Base-by-base conservation (phyloP, 78 protist genomes). In the Tieghemostelium lacteum region DNA sequence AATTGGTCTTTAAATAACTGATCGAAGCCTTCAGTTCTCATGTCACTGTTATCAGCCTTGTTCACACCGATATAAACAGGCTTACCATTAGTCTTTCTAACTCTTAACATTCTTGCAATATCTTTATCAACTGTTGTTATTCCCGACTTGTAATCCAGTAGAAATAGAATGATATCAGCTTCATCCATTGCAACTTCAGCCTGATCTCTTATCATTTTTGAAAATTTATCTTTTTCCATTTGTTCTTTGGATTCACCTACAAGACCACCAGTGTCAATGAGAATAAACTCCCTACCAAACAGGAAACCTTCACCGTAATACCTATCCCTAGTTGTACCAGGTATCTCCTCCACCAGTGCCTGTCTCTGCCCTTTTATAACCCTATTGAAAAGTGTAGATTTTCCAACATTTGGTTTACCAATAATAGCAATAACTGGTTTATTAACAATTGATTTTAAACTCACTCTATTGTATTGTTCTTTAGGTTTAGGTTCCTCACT, bases 341-440 rank as follows among this genome's bases (percentile, higher is more conserved):
- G 91, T 34, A 83, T 83, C 50, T 83, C 67, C 50, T 83, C 91
- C 0, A 83, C 91, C 69, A 83, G 50, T 52, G 91, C 91, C 37
- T 76, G 76, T 77, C 93, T 88, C 24, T 52, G 61, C 20, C 75
- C 67, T 29, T 86, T 65, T 5, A 78, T 63, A 22, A 94, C 64
- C 55, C 85, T 52, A 63, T 94, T 94, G 50, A 94, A 78, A 5
- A 94, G 22, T n/a, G 96, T 91, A 26, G 93, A 85, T 52, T 94
- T 94, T 26, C 96, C 96, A 55, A 88, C 94, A 91, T 94, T 94
- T 42, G 96, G 96, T 42, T 85, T 65, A 36, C 96, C 96, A 8
- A 94, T 60, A 42, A 94, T 61, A 5, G 94, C 94, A 54, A 94
- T 76, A 14, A 94, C 5, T 20, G 96, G 94, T 75, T 69, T 88